Base-by-base conservation (phyloP, 1,284 basidiomycete species). In the Porodaedalea pini region DNA sequence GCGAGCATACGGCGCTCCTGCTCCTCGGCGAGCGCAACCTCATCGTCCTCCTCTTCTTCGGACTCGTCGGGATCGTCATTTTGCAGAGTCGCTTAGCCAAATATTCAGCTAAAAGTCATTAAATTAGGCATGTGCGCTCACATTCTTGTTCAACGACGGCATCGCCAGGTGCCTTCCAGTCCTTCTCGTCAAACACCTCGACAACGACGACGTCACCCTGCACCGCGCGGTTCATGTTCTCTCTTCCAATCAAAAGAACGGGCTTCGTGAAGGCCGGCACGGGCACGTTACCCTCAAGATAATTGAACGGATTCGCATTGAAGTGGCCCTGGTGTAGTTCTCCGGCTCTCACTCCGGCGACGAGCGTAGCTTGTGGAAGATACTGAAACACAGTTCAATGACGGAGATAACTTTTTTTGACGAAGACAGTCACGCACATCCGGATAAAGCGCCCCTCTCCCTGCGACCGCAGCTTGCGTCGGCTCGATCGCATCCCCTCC, bases 261-360 rank as follows among this genome's bases (percentile, higher is more conserved):
- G 93, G 88, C 66, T 90, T 93, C 15, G 78, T 75, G 63, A 91
- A 88, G 0, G 79, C 80, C 1, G 85, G 81, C 0, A 89, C 86
- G 3, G 82, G 79, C 15, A 98, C 94, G 45, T 80, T 90, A 1
- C 93, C 96, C 86, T 98, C 94, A 5, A 98, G 79, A 67, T 96
- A 99, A 70, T 99, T 99, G 77, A 93, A 99, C 60, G 88, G 85
- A 66, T 92, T 98, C 3, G 95, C 92, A 67, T 92, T 95, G 76
- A 98, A 99, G 69, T 94, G 88, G 0, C 97, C 97, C 71, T 96
- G 91, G 65, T 94, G 81, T 8, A 95, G 81, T 51, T 88, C 78
- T 0, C 92, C 92, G 7, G 84, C 82, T 70, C 94, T 95, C 54
- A 98, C 78, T 1, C 94, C 96, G 5, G 94, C 92, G 27, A 85